These are phyloP conservation scores for Ceratobasidium sp. DNA, from an alignment of 1,284 basidiomycete species.

Conservation along the genomic window DNA sequence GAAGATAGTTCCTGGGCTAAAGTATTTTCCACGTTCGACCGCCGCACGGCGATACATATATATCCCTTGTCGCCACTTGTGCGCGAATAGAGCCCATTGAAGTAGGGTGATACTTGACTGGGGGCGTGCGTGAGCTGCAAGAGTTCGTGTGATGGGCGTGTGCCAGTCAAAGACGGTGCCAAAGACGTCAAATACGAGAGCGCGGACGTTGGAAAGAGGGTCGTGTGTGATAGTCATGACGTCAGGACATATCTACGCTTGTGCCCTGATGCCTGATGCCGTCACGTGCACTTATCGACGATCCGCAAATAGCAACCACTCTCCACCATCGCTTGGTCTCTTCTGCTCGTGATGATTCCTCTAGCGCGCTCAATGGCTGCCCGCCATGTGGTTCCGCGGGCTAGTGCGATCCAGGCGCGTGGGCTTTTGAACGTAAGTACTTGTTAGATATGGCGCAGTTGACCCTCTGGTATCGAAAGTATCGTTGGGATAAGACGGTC, in stretches of 20 bases:
- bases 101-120: constrained; percentile 26
- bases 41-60: constrained; percentile 34
- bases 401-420: constrained; percentile 27
- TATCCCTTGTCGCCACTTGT: constrained; percentile 48
- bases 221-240: not conserved
- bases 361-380: not conserved
- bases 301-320: constrained; percentile 17
- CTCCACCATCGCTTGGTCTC: constrained; percentile 10
- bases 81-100: constrained; percentile 45
- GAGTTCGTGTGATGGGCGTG: constrained; percentile 45
- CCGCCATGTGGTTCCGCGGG: constrained; percentile 13
- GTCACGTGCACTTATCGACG: constrained; percentile 26
- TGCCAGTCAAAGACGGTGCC: constrained; percentile 51
- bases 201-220: not conserved
- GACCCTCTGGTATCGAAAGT: not conserved
- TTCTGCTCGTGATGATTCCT: constrained; percentile 5
- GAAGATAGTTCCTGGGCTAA: constrained; percentile 45
- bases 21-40: constrained; percentile 42
- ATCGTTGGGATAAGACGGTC: not conserved
- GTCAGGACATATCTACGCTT: constrained; percentile 20
- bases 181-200: constrained; percentile 38
- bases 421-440: constrained; percentile 26
- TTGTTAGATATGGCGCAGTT: not conserved
- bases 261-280: constrained; percentile 20
- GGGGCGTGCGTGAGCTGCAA: constrained; percentile 34